A percentile compares a stretch with the other conserved stretches of the same genome.
Conservation (phyloP, 2,329 filamentous ascomycete genomes). For the Aspergillus sp. region DNA sequence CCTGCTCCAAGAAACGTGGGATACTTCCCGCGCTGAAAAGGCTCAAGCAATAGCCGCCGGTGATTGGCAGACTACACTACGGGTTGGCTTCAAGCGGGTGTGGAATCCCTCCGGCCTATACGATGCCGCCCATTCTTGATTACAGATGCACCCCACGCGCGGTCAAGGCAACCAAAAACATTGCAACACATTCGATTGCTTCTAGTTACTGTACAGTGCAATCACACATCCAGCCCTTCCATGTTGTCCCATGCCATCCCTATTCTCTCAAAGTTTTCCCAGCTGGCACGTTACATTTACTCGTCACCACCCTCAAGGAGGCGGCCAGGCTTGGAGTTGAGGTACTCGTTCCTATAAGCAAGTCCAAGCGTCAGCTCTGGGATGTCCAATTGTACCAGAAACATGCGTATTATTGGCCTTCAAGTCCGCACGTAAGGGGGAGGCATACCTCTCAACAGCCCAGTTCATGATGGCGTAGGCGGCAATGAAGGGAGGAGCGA, state of each 20-base stretch:
- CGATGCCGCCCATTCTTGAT: neutral
- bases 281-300: conserved; percentile 29
- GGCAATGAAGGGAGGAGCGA: conserved; percentile 73
- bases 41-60: neutral
- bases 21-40: neutral
- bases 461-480: conserved; percentile 86
- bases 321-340: conserved; percentile 54
- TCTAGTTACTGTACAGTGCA: conserved; percentile 48
- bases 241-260: conserved; percentile 5
- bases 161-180: conserved; percentile 16
- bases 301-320: conserved; percentile 35
- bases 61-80: conserved; percentile 7
- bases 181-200: conserved; percentile 31
- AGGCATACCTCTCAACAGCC: conserved; percentile 81
- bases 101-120: conserved; percentile 8
- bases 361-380: conserved; percentile 4
- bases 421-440: neutral
- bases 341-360: conserved; percentile 49
- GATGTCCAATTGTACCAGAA: neutral
- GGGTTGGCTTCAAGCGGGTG: neutral
- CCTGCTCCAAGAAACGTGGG: neutral
- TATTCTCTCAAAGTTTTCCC: neutral
- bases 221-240: conserved; percentile 28
- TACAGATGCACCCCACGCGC: conserved; percentile 4
- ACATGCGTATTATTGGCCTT: neutral